phyloP scores from a whole-genome alignment of 345 rosid species.

The Lepidium africanum region DNA sequence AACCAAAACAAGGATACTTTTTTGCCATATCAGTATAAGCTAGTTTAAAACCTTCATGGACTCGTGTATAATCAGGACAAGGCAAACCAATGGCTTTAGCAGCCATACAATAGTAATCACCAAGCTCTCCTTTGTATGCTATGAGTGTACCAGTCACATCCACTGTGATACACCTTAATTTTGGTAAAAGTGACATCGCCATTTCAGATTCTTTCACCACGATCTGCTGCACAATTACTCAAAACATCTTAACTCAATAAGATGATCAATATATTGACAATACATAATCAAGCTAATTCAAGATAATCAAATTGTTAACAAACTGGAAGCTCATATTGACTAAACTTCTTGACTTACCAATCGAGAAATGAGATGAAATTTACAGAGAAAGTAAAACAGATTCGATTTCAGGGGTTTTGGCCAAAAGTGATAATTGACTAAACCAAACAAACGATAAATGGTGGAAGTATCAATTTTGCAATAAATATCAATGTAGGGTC shows the following conservation, averaged over 20 bases:
- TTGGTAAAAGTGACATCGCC: constrained; percentile 60
- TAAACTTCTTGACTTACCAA: background rate
- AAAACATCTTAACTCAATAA: background rate
- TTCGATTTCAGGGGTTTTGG: background rate
- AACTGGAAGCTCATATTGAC: background rate
- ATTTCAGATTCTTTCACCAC: constrained; percentile 1
- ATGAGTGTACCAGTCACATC: constrained; percentile 97
- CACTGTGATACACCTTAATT: constrained; percentile 69
- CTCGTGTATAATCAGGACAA: constrained; percentile 87
- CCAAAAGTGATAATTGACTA: background rate
- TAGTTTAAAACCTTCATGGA: constrained; percentile 85
- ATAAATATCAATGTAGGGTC: background rate
- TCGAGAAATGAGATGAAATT: background rate
- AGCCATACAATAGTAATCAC: constrained; percentile 99
- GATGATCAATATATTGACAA: background rate
- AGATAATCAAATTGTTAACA: background rate
- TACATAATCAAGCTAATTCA: background rate
- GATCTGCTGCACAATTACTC: background rate
- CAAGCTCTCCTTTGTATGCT: constrained; percentile 98
- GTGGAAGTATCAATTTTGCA: background rate
- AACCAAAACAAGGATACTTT: constrained; percentile 88
- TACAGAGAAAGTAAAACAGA: background rate
- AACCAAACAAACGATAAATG: background rate
- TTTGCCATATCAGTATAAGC: constrained; percentile 88
- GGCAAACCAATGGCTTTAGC: constrained; percentile 88